Evolutionary conservation across 1,284 basidiomycete genomes (phyloP), one percentile per base, ranked within the genome.

Genomic region (Leccinum solheimii): DNA sequence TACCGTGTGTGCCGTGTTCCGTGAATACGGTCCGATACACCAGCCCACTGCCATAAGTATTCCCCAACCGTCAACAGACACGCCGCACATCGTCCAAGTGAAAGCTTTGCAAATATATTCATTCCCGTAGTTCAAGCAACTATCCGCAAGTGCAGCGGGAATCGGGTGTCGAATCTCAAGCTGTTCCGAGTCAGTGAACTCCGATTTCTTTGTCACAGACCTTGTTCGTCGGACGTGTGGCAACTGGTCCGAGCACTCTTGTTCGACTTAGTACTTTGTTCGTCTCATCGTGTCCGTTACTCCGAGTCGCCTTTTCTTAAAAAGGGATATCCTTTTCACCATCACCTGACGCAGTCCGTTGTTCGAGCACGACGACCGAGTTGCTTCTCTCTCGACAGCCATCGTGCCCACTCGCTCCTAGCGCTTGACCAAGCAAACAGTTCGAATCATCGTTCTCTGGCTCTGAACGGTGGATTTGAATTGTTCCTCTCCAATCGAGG

Each of bases 401-500:
- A 11, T 16, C n/a, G 16, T n/a, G 16, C 38, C n/a, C 40, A 19
- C n/a, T 43, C 40, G n/a, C 10, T 10, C n/a, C 2, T 19, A 26
- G 21, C 6, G 8, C 23, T 14, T 26, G 26, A 16, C 3, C 13
- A 49, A 30, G 23, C 43, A 1, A 23, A n/a, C 26, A 23, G 9
- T 49, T 5, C 14, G n/a, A 38, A 6, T 45, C 59, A 27, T 55
- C 56, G 2, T 50, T 48, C 45, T 9, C 38, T 40, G 45, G 21
- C 3, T 23, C 19, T 23, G 5, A 23, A 43, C 9, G n/a, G 8
- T 40, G 8, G 7, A n/a, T 40, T 40, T n/a, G 16, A 40, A 9
- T 9, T 9, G 16, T 40, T 40, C 38, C 27, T 69, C 64, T 11
- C 74, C 76, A 55, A 78, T 69, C 14, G 65, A 66, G 10, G 67